Evolutionary conservation across 805 yeast genomes (phyloP).

Genomic region (Candida nonsorbophila): DNA sequence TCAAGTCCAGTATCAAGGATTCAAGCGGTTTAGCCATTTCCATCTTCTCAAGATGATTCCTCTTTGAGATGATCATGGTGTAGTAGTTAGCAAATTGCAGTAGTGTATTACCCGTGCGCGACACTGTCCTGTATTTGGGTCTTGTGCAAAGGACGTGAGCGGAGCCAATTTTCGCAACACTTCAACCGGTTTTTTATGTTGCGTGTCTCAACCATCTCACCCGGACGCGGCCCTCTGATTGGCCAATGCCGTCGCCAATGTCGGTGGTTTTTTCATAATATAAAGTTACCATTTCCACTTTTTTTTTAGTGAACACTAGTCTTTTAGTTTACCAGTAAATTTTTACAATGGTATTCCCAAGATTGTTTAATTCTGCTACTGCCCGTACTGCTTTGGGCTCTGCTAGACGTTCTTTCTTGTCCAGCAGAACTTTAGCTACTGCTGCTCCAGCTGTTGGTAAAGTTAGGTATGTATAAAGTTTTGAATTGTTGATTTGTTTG

Average conservation of each 20-base stretch:
- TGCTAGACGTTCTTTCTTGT: constrained; percentile 76
- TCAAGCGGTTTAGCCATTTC: constrained; percentile 25
- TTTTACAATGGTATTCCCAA: constrained; percentile 53
- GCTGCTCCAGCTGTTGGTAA: constrained; percentile 75
- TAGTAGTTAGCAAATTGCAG: no score
- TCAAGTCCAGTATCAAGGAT: constrained; percentile 31
- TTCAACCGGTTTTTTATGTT: no score
- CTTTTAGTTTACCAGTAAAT: no score
- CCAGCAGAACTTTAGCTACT: constrained; percentile 73
- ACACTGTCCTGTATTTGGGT: no score
- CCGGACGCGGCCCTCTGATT: no score
- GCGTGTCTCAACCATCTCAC: no score
- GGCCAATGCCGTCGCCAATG: no score
- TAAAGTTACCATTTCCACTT: not conserved
- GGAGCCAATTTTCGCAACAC: no score
- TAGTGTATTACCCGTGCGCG: no score
- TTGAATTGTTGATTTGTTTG: no score
- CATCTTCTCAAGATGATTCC: constrained; percentile 21
- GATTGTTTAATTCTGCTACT: constrained; percentile 52
- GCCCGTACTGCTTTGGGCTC: constrained; percentile 79
- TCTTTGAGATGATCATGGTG: constrained; percentile 27
- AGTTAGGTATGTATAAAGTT: constrained; percentile 64
- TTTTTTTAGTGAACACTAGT: constrained; percentile 2
- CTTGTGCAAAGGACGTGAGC: no score
- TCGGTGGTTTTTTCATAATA: no score